Percentiles rank a stretch among this genome's conserved stretches.
Evolutionary conservation across 2,329 filamentous ascomycete genomes (phyloP).

Genomic region (Calonectria leucothoes): DNA sequence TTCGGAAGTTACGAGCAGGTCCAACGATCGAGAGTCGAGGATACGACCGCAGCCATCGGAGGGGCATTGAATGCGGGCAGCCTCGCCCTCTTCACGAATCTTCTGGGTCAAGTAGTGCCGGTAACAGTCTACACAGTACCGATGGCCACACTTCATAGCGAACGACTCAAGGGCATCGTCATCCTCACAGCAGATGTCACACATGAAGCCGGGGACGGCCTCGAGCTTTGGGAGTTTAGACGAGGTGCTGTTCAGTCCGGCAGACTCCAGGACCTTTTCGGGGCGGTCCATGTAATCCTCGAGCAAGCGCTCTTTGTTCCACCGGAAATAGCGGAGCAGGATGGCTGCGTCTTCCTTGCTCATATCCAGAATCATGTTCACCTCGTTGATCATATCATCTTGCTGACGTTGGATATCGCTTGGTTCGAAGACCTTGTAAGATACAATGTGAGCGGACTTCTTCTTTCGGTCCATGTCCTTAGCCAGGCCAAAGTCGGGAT

Average conservation of each 20-base stretch:
- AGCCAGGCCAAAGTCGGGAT: constrained; percentile 63
- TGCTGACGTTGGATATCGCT: constrained; percentile 87
- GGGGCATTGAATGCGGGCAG: constrained; percentile 93
- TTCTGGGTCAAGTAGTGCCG: constrained; percentile 91
- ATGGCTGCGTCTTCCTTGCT: constrained; percentile 92
- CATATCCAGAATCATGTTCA: constrained; percentile 90
- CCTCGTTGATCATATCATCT: constrained; percentile 86
- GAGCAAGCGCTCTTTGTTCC: constrained; percentile 96
- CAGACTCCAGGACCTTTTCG: constrained; percentile 82
- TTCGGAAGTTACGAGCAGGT: constrained; percentile 75
- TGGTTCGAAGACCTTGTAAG: constrained; percentile 85
- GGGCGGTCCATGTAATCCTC: constrained; percentile 96
- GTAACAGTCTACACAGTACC: constrained; percentile 95
- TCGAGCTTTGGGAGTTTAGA: constrained; percentile 74
- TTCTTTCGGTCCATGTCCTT: constrained; percentile 78
- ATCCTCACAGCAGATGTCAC: constrained; percentile 97
- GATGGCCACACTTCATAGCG: constrained; percentile 93
- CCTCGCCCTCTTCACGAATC: constrained; percentile 95
- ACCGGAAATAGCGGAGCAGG: constrained; percentile 86
- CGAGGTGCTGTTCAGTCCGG: constrained; percentile 79
- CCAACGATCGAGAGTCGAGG: constrained; percentile 88
- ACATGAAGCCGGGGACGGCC: constrained; percentile 80
- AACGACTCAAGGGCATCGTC: constrained; percentile 82
- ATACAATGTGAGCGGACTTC: constrained; percentile 83
- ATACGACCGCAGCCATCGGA: constrained; percentile 88